These are phyloP conservation scores for Russula ochroleuca DNA, from an alignment of 768 basidiomycete species.

Conservation along the genomic window DNA sequence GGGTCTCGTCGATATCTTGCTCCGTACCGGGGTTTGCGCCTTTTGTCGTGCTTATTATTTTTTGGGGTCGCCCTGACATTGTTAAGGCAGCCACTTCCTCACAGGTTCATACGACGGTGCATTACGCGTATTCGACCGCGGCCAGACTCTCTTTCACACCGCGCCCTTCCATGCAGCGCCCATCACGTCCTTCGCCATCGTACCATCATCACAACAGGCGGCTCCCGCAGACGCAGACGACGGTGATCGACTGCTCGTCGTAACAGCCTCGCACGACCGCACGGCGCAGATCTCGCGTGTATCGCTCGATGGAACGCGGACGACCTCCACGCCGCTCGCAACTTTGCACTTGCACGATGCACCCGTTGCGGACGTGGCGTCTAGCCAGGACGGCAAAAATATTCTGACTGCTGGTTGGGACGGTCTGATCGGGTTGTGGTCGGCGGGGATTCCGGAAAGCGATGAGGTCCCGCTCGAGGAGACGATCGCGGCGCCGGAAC, in stretches of 20 bases:
- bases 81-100: conserved; percentile 53
- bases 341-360: conserved; percentile 81
- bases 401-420: conserved; percentile 90
- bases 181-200: conserved; percentile 57
- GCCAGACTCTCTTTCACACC: conserved; percentile 51
- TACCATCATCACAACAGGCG: conserved; percentile 37
- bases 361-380: conserved; percentile 66
- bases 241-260: conserved; percentile 42
- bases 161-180: conserved; percentile 57
- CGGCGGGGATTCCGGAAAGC: conserved; percentile 51
- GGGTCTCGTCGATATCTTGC: conserved; percentile 82
- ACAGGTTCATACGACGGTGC: conserved; percentile 80
- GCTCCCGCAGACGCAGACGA: conserved; percentile 30
- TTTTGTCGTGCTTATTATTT: not conserved
- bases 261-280: conserved; percentile 75
- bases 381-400: conserved; percentile 51
- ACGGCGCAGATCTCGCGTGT: conserved; percentile 54
- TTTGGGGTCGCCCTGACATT: conserved; percentile 12
- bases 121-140: conserved; percentile 68
- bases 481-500: conserved; percentile 22
- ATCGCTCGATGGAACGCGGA: conserved; percentile 21
- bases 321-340: conserved; percentile 41
- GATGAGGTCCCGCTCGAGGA: conserved; percentile 63
- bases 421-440: conserved; percentile 77
- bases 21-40: conserved; percentile 47